Evolutionary conservation across 441 rosid genomes (phyloP).

Genomic region (Syzygium malaccense): DNA sequence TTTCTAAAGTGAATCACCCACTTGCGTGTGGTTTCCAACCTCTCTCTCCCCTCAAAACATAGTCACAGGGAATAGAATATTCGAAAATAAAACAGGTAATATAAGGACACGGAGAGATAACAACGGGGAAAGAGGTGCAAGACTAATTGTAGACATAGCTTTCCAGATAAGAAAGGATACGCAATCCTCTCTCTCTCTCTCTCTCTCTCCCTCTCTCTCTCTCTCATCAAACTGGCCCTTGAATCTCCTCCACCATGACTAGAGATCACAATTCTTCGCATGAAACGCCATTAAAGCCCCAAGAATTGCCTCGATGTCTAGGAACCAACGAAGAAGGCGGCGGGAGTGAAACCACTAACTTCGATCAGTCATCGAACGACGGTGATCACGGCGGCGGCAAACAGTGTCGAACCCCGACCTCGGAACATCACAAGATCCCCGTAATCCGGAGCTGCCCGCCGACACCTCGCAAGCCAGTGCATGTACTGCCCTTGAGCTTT

Average conservation of each 20-base stretch:
- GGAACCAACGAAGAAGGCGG: not conserved
- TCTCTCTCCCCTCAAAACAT: not conserved
- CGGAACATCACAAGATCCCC: not conserved
- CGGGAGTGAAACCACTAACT: not conserved
- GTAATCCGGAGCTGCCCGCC: not conserved
- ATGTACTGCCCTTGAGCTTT: not conserved
- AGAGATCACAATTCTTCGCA: not conserved
- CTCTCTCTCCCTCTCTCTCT: not conserved
- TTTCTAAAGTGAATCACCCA: not conserved
- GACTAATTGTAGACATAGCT: not conserved
- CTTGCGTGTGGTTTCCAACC: not conserved
- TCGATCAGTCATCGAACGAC: not conserved
- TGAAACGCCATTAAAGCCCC: not conserved
- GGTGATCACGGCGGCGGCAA: not conserved
- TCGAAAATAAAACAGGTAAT: not conserved
- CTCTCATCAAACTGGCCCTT: not conserved
- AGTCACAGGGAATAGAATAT: not conserved
- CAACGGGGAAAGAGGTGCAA: not conserved
- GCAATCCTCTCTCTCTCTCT: not conserved
- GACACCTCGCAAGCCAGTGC: not conserved
- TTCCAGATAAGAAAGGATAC: not conserved
- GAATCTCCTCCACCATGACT: not conserved
- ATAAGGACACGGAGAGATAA: not conserved
- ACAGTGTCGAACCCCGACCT: not conserved
- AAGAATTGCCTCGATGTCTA: not conserved